A percentile compares a stretch with the other conserved stretches of the same genome.
phyloP scores from a whole-genome alignment of 2,329 filamentous ascomycete genomes.

The Lasiodiplodia gonubiensis region DNA sequence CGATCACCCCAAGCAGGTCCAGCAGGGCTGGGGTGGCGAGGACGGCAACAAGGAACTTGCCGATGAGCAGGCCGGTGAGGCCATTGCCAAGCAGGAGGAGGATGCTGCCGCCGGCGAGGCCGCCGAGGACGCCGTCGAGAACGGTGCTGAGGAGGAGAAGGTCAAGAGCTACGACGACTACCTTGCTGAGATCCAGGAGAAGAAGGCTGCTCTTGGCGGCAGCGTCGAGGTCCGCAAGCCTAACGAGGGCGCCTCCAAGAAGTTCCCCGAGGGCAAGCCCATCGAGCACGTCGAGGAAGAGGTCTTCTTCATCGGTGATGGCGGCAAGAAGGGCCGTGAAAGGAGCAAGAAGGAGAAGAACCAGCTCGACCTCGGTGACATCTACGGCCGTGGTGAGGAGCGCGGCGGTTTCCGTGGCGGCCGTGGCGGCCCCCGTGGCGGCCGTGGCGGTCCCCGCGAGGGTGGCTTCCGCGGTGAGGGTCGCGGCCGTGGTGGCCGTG shows the following conservation, averaged over 20 bases:
- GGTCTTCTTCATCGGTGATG: constrained; percentile 75
- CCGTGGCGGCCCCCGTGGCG: constrained; percentile 38
- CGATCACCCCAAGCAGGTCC: constrained; percentile 84
- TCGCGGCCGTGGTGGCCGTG: constrained; percentile 57
- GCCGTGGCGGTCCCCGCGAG: constrained; percentile 55
- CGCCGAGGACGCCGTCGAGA: constrained; percentile 47
- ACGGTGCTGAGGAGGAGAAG: constrained; percentile 75
- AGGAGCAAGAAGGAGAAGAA: constrained; percentile 93
- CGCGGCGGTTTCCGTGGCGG: constrained; percentile 38
- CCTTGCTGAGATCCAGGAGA: constrained; percentile 75
- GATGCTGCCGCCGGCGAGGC: constrained; percentile 62
- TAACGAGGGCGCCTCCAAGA: constrained; percentile 94
- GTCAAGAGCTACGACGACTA: constrained; percentile 89
- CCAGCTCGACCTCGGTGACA: constrained; percentile 82
- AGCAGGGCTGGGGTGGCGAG: constrained; percentile 85
- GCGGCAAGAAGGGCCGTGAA: constrained; percentile 80
- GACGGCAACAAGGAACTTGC: constrained; percentile 84
- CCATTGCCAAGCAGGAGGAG: constrained; percentile 83
- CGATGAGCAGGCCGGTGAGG: constrained; percentile 90
- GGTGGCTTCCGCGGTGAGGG: constrained; percentile 58
- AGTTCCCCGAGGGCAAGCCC: constrained; percentile 86
- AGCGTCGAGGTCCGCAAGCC: constrained; percentile 80
- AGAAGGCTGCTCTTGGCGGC: constrained; percentile 73
- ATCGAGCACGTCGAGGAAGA: constrained; percentile 63
- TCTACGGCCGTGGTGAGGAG: constrained; percentile 65